These are phyloP conservation scores for Cordyceps tenuipes DNA, from an alignment of 2,329 filamentous ascomycete species.

Conservation along the genomic window DNA sequence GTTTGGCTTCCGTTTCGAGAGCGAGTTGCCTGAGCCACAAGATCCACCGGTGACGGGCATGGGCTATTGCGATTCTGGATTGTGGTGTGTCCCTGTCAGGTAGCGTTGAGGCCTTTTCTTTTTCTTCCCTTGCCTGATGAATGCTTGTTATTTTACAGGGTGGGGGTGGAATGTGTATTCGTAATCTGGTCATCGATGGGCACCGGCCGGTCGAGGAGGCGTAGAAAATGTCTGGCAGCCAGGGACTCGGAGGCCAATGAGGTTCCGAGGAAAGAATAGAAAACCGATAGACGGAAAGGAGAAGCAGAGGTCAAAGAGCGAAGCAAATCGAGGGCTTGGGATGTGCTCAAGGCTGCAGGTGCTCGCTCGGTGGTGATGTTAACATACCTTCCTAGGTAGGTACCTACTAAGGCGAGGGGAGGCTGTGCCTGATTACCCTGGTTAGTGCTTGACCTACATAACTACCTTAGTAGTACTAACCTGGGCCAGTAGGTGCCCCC, in stretches of 20 bases:
- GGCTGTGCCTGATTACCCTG: neutral
- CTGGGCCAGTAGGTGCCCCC: too few relatives aligned
- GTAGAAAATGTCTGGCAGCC: too few relatives aligned
- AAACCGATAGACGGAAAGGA: neutral
- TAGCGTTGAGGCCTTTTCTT: neutral
- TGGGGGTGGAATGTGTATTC: too few relatives aligned
- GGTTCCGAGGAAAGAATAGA: neutral
- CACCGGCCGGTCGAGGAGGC: too few relatives aligned
- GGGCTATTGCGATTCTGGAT: neutral
- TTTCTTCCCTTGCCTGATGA: too few relatives aligned
- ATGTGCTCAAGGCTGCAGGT: neutral
- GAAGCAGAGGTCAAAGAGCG: neutral
- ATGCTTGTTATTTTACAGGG: too few relatives aligned
- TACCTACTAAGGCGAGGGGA: neutral
- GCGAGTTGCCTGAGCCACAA: neutral
- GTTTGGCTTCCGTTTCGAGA: constrained; percentile 4
- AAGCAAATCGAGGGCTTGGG: neutral
- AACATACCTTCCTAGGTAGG: too few relatives aligned
- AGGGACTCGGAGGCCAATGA: neutral
- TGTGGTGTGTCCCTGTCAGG: neutral
- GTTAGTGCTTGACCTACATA: too few relatives aligned
- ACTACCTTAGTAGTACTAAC: too few relatives aligned
- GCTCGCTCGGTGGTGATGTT: too few relatives aligned
- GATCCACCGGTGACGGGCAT: neutral
- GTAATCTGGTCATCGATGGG: too few relatives aligned